Conservation (phyloP, 106 monocot genomes). For the Dioscorea dumetorum region DNA sequence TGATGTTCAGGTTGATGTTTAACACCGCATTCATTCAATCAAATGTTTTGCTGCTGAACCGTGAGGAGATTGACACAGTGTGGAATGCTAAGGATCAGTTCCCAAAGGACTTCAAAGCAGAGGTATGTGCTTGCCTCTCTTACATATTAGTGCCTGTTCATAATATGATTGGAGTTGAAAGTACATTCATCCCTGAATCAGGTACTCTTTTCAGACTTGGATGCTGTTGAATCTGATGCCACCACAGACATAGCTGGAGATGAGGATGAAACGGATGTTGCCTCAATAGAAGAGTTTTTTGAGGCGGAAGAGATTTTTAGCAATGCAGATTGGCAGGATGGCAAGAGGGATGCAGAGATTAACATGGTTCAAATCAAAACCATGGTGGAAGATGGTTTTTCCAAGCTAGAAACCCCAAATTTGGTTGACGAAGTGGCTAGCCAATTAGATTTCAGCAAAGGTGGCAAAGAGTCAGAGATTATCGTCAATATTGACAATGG, state of each 20-base stretch:
- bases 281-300: conserved; percentile 69
- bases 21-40: conserved; percentile 87
- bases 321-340: conserved; percentile 52
- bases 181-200: conserved; percentile 36
- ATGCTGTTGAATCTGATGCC: conserved; percentile 37
- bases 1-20: conserved; percentile 92
- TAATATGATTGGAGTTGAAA: conserved; percentile 27
- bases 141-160: conserved; percentile 4
- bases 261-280: conserved; percentile 50
- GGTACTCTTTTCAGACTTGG: conserved; percentile 83
- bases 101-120: conserved; percentile 73
- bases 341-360: conserved; percentile 40
- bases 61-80: conserved; percentile 72
- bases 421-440: background rate
- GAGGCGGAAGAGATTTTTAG: conserved; percentile 86
- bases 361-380: conserved; percentile 11
- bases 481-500: background rate
- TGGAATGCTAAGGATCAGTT: conserved; percentile 83
- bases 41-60: conserved; percentile 45
- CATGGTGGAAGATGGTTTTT: conserved; percentile 14
- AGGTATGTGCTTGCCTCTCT: conserved; percentile 48
- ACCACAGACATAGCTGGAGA: conserved; percentile 30
- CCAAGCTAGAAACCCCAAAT: conserved; percentile 15
- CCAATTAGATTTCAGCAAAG: background rate
- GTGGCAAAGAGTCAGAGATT: conserved; percentile 14